Percentiles rank a stretch among this genome's conserved stretches.
These are phyloP conservation scores for Mentha longifolia DNA, from an alignment of 257 asterid genomes.

Conservation along the genomic window DNA sequence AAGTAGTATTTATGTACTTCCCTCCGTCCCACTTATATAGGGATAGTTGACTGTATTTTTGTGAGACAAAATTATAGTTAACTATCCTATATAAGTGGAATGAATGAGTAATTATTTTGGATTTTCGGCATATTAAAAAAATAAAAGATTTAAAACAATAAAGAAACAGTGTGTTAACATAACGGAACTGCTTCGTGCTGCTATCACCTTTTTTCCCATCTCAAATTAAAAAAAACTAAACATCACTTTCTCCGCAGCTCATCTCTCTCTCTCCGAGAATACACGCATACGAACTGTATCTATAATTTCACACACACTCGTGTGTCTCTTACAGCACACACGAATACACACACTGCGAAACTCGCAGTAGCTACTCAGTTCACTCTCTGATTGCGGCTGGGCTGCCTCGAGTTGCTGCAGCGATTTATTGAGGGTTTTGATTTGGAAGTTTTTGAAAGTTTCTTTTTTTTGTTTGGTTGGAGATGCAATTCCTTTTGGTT, in stretches of 20 bases:
- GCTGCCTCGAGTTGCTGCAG: conserved; percentile 24
- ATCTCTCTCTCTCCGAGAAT: conserved; percentile 25
- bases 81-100: too few relatives aligned
- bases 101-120: too few relatives aligned
- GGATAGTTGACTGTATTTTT: too few relatives aligned
- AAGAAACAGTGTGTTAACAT: background rate
- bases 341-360: conserved; percentile 24
- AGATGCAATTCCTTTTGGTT: conserved; percentile 52
- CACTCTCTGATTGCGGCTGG: conserved; percentile 12
- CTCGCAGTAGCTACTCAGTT: background rate
- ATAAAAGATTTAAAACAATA: too few relatives aligned
- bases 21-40: too few relatives aligned
- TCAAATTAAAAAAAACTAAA: conserved; percentile 34
- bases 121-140: too few relatives aligned
- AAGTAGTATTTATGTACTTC: too few relatives aligned
- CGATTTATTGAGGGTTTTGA: conserved; percentile 37
- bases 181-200: conserved; percentile 36
- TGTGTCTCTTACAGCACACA: conserved; percentile 16
- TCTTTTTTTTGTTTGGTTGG: too few relatives aligned
- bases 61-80: too few relatives aligned
- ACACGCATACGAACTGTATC: conserved; percentile 35
- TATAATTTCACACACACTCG: conserved; percentile 17
- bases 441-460: background rate
- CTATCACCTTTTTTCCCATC: conserved; percentile 41
- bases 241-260: conserved; percentile 35